Conservation (phyloP, 1,284 basidiomycete species). For the Moniliella sp. region DNA sequence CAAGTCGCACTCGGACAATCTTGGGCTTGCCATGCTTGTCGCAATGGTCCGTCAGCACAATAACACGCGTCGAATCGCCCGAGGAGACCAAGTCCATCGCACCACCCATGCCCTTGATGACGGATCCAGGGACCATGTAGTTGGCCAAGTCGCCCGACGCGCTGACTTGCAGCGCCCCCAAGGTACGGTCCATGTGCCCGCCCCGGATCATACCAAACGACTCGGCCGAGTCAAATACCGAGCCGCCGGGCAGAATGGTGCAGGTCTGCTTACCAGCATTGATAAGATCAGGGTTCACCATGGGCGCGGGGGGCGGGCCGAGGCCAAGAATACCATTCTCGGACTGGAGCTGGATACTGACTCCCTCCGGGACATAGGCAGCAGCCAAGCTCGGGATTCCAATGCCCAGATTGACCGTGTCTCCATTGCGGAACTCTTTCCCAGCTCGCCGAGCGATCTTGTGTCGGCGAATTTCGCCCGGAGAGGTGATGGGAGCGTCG, state of each 20-base stretch:
- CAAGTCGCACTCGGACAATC: constrained; percentile 58
- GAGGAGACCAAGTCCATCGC: constrained; percentile 53
- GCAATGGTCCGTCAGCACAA: constrained; percentile 68
- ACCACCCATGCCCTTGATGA: constrained; percentile 55
- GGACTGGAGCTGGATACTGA: constrained; percentile 20
- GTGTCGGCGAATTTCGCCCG: constrained; percentile 7
- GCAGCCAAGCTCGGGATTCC: constrained; percentile 28
- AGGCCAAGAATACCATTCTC: constrained; percentile 30
- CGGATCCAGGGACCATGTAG: constrained; percentile 75
- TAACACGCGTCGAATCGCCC: constrained; percentile 21
- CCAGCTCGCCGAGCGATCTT: constrained; percentile 20
- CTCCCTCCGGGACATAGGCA: constrained; percentile 20
- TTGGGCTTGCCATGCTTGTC: constrained; percentile 73
- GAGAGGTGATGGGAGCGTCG: too few species aligned
- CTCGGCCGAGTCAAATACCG: constrained; percentile 73
- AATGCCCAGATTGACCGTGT: constrained; percentile 27
- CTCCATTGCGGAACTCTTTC: constrained; percentile 21
- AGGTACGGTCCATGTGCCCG: constrained; percentile 79
- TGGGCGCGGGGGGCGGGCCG: constrained; percentile 27
- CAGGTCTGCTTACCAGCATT: constrained; percentile 74
- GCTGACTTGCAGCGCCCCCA: constrained; percentile 79
- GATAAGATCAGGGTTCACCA: constrained; percentile 32
- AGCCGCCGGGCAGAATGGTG: constrained; percentile 51
- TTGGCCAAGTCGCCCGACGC: constrained; percentile 85
- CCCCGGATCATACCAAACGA: constrained; percentile 85